phyloP scores from a whole-genome alignment of 2,329 filamentous ascomycete species.

The Helotiales sp. region DNA sequence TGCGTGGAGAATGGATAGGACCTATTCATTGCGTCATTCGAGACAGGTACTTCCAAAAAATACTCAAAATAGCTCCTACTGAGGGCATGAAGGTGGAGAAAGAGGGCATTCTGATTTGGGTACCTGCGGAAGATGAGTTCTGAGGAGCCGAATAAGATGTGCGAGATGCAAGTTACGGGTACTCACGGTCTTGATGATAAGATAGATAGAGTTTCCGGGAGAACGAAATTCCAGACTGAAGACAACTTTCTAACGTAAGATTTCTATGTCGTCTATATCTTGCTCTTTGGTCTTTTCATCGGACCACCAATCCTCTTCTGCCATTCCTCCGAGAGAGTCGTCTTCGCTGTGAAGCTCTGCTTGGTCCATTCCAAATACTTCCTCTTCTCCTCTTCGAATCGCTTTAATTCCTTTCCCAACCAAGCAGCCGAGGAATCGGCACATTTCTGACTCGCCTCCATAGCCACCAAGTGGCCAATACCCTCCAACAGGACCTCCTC shows the following conservation, averaged over 20 bases:
- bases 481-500: slow-evolving; percentile 65
- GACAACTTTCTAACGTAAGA: neutral
- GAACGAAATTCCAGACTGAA: neutral
- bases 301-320: slow-evolving; percentile 39
- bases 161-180: neutral
- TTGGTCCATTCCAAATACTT: slow-evolving; percentile 59
- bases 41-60: slow-evolving; percentile 93
- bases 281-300: slow-evolving; percentile 22
- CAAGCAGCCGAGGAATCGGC: slow-evolving; percentile 65
- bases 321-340: slow-evolving; percentile 60
- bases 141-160: slow-evolving; percentile 4
- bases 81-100: slow-evolving; percentile 71
- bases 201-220: slow-evolving; percentile 7
- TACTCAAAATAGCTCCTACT: slow-evolving; percentile 78
- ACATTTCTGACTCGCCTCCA: slow-evolving; percentile 74
- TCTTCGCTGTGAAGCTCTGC: slow-evolving; percentile 57
- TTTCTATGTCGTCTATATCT: slow-evolving; percentile 19
- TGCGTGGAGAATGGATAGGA: slow-evolving; percentile 69
- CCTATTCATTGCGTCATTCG: slow-evolving; percentile 74
- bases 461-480: slow-evolving; percentile 80
- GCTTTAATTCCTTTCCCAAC: slow-evolving; percentile 59
- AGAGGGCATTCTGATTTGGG: slow-evolving; percentile 67
- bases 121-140: slow-evolving; percentile 50
- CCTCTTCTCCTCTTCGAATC: slow-evolving; percentile 62
- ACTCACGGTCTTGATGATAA: slow-evolving; percentile 5